Conservation (phyloP, 2,329 filamentous ascomycete species). For the Macrophomina pseudophaseolina region DNA sequence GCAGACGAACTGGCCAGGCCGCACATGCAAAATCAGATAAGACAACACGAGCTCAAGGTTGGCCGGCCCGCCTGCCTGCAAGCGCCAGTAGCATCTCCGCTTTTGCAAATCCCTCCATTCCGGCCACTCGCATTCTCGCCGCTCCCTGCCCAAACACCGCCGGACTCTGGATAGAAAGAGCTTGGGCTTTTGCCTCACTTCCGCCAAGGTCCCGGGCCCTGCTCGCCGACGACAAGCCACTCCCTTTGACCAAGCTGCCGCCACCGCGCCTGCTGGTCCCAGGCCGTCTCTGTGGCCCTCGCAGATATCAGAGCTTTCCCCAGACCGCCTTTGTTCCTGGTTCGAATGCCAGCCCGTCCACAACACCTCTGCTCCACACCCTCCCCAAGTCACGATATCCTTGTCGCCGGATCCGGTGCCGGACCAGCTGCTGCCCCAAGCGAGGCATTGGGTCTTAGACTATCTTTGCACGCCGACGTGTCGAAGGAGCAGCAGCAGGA, state of each 20-base stretch:
- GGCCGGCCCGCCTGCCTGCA: conserved; percentile 2
- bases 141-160: not conserved
- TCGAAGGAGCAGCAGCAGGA: conserved; percentile 8
- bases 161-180: not conserved
- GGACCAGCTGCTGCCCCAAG: conserved; percentile 18
- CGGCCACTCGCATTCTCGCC: conserved; percentile 8
- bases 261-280: not conserved
- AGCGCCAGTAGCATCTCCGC: conserved; percentile 16
- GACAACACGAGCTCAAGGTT: conserved; percentile 7
- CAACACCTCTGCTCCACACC: not conserved
- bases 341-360: not conserved
- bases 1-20: not conserved
- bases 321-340: not conserved
- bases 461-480: conserved; percentile 13
- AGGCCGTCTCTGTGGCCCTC: too few species aligned
- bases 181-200: not conserved
- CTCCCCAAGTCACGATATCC: conserved; percentile 3
- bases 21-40: conserved; percentile 3
- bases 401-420: not conserved
- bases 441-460: conserved; percentile 21
- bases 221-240: not conserved
- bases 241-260: not conserved
- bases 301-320: not conserved
- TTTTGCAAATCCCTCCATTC: conserved; percentile 20
- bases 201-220: not conserved